Evolutionary conservation across 805 yeast genomes (phyloP).

Genomic region (Saturnispora serradocipensis): DNA sequence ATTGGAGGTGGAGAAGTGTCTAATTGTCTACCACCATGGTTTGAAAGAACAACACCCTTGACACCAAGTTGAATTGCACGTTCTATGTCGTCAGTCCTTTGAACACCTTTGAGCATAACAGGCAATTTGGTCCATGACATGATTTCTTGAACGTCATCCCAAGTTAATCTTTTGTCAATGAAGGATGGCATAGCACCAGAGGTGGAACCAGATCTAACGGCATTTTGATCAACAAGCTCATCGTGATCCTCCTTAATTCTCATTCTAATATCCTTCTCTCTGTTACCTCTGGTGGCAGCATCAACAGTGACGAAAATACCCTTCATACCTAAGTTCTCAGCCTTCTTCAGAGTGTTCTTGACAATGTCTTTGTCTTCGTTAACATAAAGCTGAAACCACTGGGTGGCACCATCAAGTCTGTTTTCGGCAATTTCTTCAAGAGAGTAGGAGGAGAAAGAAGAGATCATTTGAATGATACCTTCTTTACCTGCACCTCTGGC

Average conservation of each 20-base stretch:
- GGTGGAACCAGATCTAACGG: slow-evolving; percentile 70
- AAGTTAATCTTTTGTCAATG: slow-evolving; percentile 58
- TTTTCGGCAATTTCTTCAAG: slow-evolving; percentile 77
- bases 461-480: slow-evolving; percentile 77
- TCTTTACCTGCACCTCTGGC: slow-evolving; percentile 75
- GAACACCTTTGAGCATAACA: slow-evolving; percentile 73
- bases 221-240: slow-evolving; percentile 32
- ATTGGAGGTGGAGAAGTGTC: slow-evolving; percentile 73
- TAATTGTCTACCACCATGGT: slow-evolving; percentile 85
- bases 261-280: slow-evolving; percentile 53
- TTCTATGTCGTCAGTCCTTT: slow-evolving; percentile 67
- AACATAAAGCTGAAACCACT: slow-evolving; percentile 86
- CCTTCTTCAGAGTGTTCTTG: slow-evolving; percentile 21
- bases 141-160: slow-evolving; percentile 58
- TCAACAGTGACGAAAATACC: slow-evolving; percentile 86
- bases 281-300: slow-evolving; percentile 84
- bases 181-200: slow-evolving; percentile 77
- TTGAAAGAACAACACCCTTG: slow-evolving; percentile 69
- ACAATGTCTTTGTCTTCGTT: slow-evolving; percentile 43
- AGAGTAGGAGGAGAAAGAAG: slow-evolving; percentile 83
- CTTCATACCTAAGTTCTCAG: slow-evolving; percentile 35
- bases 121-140: slow-evolving; percentile 51
- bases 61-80: slow-evolving; percentile 62
- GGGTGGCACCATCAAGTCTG: slow-evolving; percentile 54
- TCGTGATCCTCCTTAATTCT: slow-evolving; percentile 36